Percentiles rank a stretch among this genome's conserved stretches.
These are phyloP conservation scores for Astrocystis sublimbata DNA, from an alignment of 495 filamentous ascomycete genomes.

Conservation along the genomic window DNA sequence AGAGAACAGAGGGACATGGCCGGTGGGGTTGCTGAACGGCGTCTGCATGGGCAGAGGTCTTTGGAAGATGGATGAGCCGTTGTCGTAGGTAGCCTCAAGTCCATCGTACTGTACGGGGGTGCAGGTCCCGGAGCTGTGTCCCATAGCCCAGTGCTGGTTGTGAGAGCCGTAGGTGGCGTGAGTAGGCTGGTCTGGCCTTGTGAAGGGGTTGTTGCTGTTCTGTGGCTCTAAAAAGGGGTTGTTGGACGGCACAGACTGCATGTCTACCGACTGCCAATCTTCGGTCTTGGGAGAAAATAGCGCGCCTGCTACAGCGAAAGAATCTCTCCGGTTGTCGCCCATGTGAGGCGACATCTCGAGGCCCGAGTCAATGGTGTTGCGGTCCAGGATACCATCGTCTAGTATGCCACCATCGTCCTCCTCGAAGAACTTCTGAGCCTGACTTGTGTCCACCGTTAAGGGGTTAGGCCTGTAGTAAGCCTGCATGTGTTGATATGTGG, in stretches of 20 bases:
- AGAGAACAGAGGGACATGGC: conserved; percentile 54
- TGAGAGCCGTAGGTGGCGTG: conserved; percentile 45
- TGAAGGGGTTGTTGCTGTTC: conserved; percentile 53
- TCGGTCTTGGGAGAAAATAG: conserved; percentile 75
- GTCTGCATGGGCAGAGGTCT: conserved; percentile 50
- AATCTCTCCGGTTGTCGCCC: conserved; percentile 66
- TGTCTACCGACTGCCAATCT: conserved; percentile 66
- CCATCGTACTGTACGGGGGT: conserved; percentile 61
- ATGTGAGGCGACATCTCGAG: conserved; percentile 69
- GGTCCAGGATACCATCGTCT: conserved; percentile 83
- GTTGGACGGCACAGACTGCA: conserved; percentile 56
- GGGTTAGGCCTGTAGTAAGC: conserved; percentile 65
- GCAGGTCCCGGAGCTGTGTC: conserved; percentile 54
- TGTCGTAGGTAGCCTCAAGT: conserved; percentile 63
- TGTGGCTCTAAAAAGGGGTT: conserved; percentile 63
- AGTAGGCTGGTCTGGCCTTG: conserved; percentile 30
- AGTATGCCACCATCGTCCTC: conserved; percentile 81
- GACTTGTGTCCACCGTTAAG: conserved; percentile 61
- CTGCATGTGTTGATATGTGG: conserved; percentile 51
- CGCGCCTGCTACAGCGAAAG: conserved; percentile 66
- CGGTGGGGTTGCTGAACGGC: conserved; percentile 52
- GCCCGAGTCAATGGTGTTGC: conserved; percentile 60
- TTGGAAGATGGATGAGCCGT: conserved; percentile 55
- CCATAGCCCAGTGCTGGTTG: conserved; percentile 61
- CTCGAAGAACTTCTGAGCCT: conserved; percentile 64